Evolutionary conservation across 257 asterid genomes (phyloP).

Genomic region (Petunia axillaris): DNA sequence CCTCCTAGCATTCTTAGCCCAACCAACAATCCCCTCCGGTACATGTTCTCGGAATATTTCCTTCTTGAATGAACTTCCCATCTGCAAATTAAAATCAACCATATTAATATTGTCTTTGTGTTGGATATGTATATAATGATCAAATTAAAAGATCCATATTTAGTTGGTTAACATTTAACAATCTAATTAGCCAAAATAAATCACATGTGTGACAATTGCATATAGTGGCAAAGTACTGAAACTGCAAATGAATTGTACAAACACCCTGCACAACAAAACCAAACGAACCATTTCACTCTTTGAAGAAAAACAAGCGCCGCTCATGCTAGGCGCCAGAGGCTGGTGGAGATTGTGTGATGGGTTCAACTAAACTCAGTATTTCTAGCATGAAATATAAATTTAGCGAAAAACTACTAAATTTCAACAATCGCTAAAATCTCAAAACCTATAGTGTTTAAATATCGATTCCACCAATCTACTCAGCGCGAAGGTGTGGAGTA

Average conservation of each 20-base stretch:
- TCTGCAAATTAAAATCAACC: slow-evolving; percentile 33
- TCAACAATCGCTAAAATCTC: no score
- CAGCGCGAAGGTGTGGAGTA: background rate
- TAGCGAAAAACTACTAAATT: no score
- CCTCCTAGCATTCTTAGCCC: slow-evolving; percentile 60
- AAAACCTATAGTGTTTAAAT: no score
- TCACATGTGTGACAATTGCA: slow-evolving; percentile 69
- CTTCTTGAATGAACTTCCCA: slow-evolving; percentile 68
- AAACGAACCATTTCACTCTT: background rate
- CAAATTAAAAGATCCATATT: background rate
- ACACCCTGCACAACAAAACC: slow-evolving; percentile 39
- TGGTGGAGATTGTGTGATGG: background rate
- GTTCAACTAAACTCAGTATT: no score
- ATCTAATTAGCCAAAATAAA: background rate
- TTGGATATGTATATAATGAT: no score
- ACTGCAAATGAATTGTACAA: slow-evolving; percentile 70
- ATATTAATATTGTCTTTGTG: no score
- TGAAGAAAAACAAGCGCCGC: background rate
- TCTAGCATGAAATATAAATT: no score
- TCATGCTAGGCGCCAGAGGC: background rate
- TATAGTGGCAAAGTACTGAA: slow-evolving; percentile 72
- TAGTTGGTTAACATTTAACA: background rate
- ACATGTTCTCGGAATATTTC: slow-evolving; percentile 56
- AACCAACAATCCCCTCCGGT: slow-evolving; percentile 52
- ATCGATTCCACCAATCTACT: no score